Evolutionary conservation across 192 early-diverging fungal genomes (phyloP), one percentile per base, ranked within the genome.

Genomic region (Backusella westeae): DNA sequence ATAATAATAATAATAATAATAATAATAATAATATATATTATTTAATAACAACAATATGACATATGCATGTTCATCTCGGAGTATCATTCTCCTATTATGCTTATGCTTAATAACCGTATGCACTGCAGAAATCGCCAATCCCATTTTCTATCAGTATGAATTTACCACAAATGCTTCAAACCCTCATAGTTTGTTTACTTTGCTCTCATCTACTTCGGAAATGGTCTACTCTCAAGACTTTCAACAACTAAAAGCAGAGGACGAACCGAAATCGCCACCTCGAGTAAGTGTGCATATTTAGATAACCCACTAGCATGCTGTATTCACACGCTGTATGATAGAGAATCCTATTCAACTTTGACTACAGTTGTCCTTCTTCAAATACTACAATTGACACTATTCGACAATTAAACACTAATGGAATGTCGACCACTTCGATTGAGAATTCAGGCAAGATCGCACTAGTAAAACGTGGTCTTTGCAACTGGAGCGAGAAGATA

Each of bases 401-500:
- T 38, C 63, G 73, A 35, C 6, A 70, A 41, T 38, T 65, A 29
- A 79, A 74, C 39, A 19, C 41, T 4, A 56, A 74, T 35, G 23
- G 10, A 52, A 26, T 74, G 19, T 5, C 39, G 42, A 17, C 34
- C 4, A 23, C 69, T 29, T 46, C 68, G 1, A 68, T 74, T 39
- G 17, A 56, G 26, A 39, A 63, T 41, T 21, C 34, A 4, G 66
- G 53, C 21, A 81, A 77, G 46, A 69, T 81, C 1, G 80, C 80
- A 15, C 6, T 81, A 4, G 65, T 81, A 4, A 32, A 67, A 42
- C 69, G 80, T 29, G 80, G 80, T 9, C 2, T 34, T 41, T 81
- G 80, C 39, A 19, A 21, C 7, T 81, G 80, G 80, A 73, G 67
- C 26, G 67, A 73, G 19, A 81, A 81, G 59, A 38, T 81, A 23